Base-by-base conservation (phyloP, 768 basidiomycete genomes). In the Lentinula edodes region DNA sequence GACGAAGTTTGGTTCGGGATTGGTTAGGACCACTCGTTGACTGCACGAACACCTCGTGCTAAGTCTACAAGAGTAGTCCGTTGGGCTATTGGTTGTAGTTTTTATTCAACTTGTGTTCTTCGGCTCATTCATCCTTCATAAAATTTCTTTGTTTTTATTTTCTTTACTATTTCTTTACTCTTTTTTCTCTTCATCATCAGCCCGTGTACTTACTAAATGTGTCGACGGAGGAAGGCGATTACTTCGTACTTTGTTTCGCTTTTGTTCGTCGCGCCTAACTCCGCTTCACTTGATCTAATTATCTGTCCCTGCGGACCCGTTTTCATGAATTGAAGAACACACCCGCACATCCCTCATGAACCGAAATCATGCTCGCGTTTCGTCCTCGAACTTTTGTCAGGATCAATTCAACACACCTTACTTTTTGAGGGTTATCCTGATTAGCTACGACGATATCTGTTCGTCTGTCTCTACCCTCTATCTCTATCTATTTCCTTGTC, bases 11-110 rank as follows among this genome's bases (percentile, higher is more conserved):
- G 36, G 58, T 35, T 50, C 48, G 48, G 58, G 48, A 60, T 60
- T 28, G 43, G 42, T 20, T 35, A 16, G 35, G 57, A 48, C 61
- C 52, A 62, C 54, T 65, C 51, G 63, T 57, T 64, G 61, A 56
- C 53, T 51, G 16, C 9, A 46, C 51, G 16, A 28, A n/a, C 6
- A 15, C 32, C 13, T 18, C 12, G 55, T 60, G 16, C 16, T 64
- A 62, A 64, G 64, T 67, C 65, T 69, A 66, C 56, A 60, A 43
- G 58, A 18, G 63, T 65, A 65, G 66, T 66, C 62, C 52, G 73
- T 82, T 83, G 82, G 82, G 85, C 82, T 85, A 77, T 84, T 85
- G 82, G 82, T 84, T 85, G 83, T 77, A 74, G 71, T 72, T 74
- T 80, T 74, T 79, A 81, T 81, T 80, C 80, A 23, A 38, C 18